A percentile compares a stretch with the other conserved stretches of the same genome.
phyloP scores from a whole-genome alignment of 164 flowering plant genomes.

The Vitis rotundifolia region DNA sequence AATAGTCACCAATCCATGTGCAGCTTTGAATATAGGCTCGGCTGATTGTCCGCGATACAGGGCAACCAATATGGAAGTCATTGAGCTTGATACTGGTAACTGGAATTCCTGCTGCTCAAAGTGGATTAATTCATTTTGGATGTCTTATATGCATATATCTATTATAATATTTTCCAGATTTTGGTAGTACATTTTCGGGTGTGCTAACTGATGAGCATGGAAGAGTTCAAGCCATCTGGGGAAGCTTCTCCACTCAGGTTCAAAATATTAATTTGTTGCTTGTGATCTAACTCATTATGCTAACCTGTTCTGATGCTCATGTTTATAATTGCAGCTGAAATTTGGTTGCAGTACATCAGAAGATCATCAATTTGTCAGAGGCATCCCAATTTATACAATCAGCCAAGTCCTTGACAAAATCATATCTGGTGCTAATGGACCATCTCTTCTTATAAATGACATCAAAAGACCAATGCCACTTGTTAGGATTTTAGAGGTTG shows the following conservation, averaged over 20 bases:
- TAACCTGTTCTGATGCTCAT: slow-evolving; percentile 3
- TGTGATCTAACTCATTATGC: slow-evolving; percentile 5
- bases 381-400: slow-evolving; percentile 76
- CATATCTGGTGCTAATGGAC: slow-evolving; percentile 64
- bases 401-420: slow-evolving; percentile 82
- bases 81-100: slow-evolving; percentile 93
- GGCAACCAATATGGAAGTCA: slow-evolving; percentile 96
- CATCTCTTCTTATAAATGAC: slow-evolving; percentile 79
- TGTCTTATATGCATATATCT: too few species aligned
- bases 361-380: slow-evolving; percentile 94
- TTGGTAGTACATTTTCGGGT: slow-evolving; percentile 93
- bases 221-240: slow-evolving; percentile 92
- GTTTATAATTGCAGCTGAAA: slow-evolving; percentile 61
- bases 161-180: slow-evolving; percentile 50
- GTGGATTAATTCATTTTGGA: not conserved
- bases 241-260: slow-evolving; percentile 97
- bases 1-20: slow-evolving; percentile 86
- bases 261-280: slow-evolving; percentile 1
- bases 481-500: slow-evolving; percentile 81
- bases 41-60: slow-evolving; percentile 93
- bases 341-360: slow-evolving; percentile 74
- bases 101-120: not conserved
- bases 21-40: slow-evolving; percentile 85
- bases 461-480: slow-evolving; percentile 84
- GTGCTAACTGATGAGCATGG: slow-evolving; percentile 90